phyloP scores from a whole-genome alignment of 495 filamentous ascomycete genomes.

The Podospora appendiculata region DNA sequence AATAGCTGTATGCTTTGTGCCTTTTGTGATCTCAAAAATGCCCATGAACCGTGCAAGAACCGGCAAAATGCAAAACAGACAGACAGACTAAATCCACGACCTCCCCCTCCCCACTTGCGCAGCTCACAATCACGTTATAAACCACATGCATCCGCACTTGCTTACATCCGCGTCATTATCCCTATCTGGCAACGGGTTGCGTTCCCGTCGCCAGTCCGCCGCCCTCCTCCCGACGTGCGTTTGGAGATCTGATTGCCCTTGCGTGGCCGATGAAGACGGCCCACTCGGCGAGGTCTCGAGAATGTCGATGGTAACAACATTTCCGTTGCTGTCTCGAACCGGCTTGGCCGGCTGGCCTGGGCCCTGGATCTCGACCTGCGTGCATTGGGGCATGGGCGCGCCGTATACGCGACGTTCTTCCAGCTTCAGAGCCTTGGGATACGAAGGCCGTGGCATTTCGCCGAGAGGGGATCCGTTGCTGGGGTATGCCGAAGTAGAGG shows the following conservation, averaged over 20 bases:
- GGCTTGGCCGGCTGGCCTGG: conserved; percentile 26
- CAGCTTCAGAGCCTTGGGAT: conserved; percentile 70
- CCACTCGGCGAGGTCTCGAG: conserved; percentile 35
- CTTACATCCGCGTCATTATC: conserved; percentile 10
- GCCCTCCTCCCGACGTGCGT: conserved; percentile 1
- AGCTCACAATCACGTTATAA: conserved; percentile 9
- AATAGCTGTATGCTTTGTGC: too few relatives aligned
- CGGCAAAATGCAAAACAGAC: too few relatives aligned
- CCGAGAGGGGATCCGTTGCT: background rate
- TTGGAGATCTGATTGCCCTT: background rate
- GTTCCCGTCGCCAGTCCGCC: too few relatives aligned
- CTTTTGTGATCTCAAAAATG: too few relatives aligned
- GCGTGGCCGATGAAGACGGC: conserved; percentile 1
- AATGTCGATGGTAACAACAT: conserved; percentile 48
- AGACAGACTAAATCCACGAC: too few relatives aligned
- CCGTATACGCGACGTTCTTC: conserved; percentile 61
- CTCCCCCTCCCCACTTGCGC: too few relatives aligned
- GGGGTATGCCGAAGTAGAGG: conserved; percentile 6
- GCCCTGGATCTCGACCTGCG: conserved; percentile 59
- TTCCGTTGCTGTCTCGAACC: conserved; percentile 28
- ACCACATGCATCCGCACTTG: conserved; percentile 24
- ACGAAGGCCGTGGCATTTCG: conserved; percentile 27
- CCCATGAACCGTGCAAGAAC: too few relatives aligned
- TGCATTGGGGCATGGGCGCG: conserved; percentile 40
- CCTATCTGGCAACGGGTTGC: background rate